These are phyloP conservation scores for Quercus cerris DNA, from an alignment of 306 rosid species.

Conservation along the genomic window DNA sequence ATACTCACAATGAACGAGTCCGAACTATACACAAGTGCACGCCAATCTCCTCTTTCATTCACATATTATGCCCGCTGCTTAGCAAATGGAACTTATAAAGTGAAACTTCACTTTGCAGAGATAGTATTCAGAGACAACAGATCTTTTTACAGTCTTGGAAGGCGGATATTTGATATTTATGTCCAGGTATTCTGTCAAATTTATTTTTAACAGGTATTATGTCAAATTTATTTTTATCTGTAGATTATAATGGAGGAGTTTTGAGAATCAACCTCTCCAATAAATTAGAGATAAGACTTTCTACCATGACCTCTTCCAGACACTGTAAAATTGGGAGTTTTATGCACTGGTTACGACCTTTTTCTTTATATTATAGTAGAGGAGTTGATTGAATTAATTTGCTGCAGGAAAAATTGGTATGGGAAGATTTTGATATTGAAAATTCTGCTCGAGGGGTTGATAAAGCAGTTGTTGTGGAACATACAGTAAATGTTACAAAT, in stretches of 20 bases:
- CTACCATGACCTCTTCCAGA: no score
- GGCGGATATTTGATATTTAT: conserved; percentile 49
- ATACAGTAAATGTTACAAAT: conserved; percentile 31
- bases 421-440: conserved; percentile 48
- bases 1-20: neutral
- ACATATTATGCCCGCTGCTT: conserved; percentile 58
- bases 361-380: neutral
- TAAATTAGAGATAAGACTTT: no score
- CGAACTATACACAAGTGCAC: conserved; percentile 18
- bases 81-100: conserved; percentile 57
- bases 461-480: conserved; percentile 24
- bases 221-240: no score
- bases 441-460: conserved; percentile 30
- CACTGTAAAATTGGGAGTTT: no score
- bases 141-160: conserved; percentile 53
- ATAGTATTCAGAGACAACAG: conserved; percentile 40
- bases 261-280: no score
- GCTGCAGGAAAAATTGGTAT: conserved; percentile 35
- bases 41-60: conserved; percentile 49
- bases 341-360: no score
- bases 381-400: conserved; percentile 10
- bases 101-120: conserved; percentile 59
- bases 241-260: no score
- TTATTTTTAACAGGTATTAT: neutral
- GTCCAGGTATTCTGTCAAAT: no score